Conservation (phyloP, 148 eudicot species). For the Camellia sinensis region DNA sequence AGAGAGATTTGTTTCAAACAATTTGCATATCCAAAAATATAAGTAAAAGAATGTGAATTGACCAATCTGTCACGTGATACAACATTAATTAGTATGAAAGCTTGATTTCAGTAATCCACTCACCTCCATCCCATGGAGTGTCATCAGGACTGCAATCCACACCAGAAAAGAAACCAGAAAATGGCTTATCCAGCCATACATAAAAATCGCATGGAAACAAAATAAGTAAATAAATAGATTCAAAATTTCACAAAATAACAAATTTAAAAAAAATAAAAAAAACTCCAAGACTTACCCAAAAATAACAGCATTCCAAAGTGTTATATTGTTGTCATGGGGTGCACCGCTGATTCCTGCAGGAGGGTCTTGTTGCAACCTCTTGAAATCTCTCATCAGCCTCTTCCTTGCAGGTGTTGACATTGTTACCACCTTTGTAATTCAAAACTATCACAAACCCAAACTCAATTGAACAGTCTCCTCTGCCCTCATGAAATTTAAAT, state of each 20-base stretch:
- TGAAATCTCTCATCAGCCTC: constrained; percentile 55
- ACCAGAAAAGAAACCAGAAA: constrained; percentile 21
- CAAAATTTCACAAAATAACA: background rate
- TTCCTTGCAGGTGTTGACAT: constrained; percentile 55
- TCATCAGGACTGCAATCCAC: constrained; percentile 52
- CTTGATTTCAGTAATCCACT: constrained; percentile 19
- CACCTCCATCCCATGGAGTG: constrained; percentile 64
- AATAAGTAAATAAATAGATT: background rate
- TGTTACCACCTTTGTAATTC: constrained; percentile 19
- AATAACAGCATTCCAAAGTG: constrained; percentile 57
- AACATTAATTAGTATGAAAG: background rate
- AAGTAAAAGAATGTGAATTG: background rate
- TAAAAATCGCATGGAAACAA: background rate
- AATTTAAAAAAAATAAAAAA: no score
- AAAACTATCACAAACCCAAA: background rate
- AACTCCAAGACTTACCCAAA: constrained; percentile 32
- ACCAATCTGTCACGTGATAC: background rate
- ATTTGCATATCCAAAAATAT: background rate
- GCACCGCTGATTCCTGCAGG: constrained; percentile 61
- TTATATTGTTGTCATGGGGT: constrained; percentile 51
- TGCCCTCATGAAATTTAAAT: background rate
- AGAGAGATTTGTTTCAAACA: background rate
- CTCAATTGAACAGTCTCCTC: background rate
- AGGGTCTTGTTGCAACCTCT: constrained; percentile 60
- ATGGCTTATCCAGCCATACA: constrained; percentile 17